Evolutionary conservation across 495 filamentous ascomycete species (phyloP).

Genomic region (Lentithecium fluviatile): DNA sequence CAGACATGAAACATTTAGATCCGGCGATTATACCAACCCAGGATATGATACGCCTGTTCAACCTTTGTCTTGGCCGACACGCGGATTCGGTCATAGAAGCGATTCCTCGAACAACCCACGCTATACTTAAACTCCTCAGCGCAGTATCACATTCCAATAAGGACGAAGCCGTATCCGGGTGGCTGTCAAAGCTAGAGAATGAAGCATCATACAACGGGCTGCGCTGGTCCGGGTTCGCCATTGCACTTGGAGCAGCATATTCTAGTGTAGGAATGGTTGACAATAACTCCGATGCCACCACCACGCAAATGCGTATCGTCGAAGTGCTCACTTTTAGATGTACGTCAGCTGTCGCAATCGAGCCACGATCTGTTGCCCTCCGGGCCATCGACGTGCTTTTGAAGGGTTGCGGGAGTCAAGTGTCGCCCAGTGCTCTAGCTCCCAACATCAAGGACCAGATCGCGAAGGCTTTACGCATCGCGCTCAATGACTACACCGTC

Average conservation of each 20-base stretch:
- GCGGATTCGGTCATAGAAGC: slow-evolving; percentile 33
- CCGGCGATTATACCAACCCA: not conserved
- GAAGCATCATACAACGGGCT: slow-evolving; percentile 30
- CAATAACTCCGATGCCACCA: not conserved
- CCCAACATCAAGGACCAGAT: slow-evolving; percentile 27
- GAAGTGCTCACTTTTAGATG: slow-evolving; percentile 30
- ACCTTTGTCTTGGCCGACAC: slow-evolving; percentile 31
- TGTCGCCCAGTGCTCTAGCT: not conserved
- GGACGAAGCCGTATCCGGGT: slow-evolving; percentile 12
- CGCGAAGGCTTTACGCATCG: slow-evolving; percentile 32
- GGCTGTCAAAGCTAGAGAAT: slow-evolving; percentile 27
- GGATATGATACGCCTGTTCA: slow-evolving; percentile 21
- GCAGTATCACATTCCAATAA: not conserved
- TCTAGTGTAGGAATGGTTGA: slow-evolving; percentile 5
- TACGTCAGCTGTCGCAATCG: slow-evolving; percentile 28
- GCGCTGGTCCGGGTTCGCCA: slow-evolving; percentile 27
- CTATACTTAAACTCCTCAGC: slow-evolving; percentile 9
- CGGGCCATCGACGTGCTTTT: slow-evolving; percentile 21
- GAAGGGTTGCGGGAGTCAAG: not conserved
- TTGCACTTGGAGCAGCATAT: slow-evolving; percentile 33
- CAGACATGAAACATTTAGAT: not conserved
- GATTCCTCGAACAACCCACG: slow-evolving; percentile 19
- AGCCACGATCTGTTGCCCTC: slow-evolving; percentile 30
- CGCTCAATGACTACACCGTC: slow-evolving; percentile 82
- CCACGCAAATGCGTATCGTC: slow-evolving; percentile 24